Evolutionary conservation across 176 grass and related monocot species (phyloP).

Genomic region (Aegilops umbellulata): DNA sequence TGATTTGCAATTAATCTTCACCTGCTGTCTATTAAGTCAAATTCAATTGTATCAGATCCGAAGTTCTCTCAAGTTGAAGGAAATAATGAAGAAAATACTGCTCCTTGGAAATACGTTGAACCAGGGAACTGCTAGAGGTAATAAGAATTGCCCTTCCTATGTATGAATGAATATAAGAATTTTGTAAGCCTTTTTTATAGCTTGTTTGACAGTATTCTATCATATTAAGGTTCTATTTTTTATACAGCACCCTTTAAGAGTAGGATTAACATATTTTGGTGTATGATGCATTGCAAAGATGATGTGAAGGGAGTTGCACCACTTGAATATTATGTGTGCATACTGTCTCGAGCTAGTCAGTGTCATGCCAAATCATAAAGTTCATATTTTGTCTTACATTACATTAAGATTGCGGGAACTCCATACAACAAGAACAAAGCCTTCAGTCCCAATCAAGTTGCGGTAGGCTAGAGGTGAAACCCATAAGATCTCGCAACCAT

Average conservation of each 20-base stretch:
- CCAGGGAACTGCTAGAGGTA: conserved; percentile 97
- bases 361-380: not conserved
- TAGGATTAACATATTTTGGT: conserved; percentile 3
- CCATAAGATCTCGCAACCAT: no score
- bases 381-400: not conserved
- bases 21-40: conserved; percentile 10
- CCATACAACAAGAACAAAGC: no score
- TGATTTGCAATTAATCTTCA: not conserved
- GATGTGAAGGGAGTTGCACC: not conserved
- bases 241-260: not conserved
- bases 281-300: not conserved
- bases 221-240: not conserved
- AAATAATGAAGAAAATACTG: conserved; percentile 98
- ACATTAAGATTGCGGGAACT: not conserved
- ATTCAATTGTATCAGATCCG: conserved; percentile 63
- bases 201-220: conserved; percentile 3
- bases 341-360: not conserved
- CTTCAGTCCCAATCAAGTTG: no score
- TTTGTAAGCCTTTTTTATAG: conserved; percentile 3
- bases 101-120: conserved; percentile 92
- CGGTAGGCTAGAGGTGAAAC: no score
- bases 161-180: not conserved
- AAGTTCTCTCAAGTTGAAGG: conserved; percentile 88
- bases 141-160: conserved; percentile 18
- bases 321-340: not conserved